These are phyloP conservation scores for Sporopachydermia cereana DNA, from an alignment of 1,139 yeast genomes.

Conservation along the genomic window DNA sequence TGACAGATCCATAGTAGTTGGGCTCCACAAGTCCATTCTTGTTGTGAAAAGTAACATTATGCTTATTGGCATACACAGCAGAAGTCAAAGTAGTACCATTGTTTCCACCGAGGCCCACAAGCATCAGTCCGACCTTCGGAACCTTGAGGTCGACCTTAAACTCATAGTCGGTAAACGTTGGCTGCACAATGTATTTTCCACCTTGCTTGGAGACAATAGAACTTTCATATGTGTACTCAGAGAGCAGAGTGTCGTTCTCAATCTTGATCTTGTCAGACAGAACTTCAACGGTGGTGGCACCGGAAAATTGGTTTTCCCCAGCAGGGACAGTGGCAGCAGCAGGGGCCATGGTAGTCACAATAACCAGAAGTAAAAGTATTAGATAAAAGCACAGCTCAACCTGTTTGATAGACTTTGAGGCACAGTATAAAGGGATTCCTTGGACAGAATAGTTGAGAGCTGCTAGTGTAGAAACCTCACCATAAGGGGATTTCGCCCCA, in stretches of 20 bases:
- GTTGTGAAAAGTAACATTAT: slow-evolving; percentile 66
- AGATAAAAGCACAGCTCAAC: too few relatives aligned
- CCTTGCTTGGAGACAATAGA: slow-evolving; percentile 42
- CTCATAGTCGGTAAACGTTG: slow-evolving; percentile 62
- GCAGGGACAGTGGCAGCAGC: slow-evolving; percentile 21
- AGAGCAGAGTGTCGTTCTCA: slow-evolving; percentile 46
- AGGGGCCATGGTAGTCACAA: slow-evolving; percentile 26
- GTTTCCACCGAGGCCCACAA: slow-evolving; percentile 95
- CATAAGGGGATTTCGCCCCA: not conserved
- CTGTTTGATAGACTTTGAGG: slow-evolving; percentile 6
- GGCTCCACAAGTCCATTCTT: slow-evolving; percentile 74
- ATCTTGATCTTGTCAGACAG: slow-evolving; percentile 48
- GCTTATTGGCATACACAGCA: slow-evolving; percentile 76
- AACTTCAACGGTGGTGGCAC: slow-evolving; percentile 40
- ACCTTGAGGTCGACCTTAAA: slow-evolving; percentile 75
- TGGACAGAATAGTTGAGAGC: too few relatives aligned
- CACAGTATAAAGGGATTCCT: too few relatives aligned
- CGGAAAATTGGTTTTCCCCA: slow-evolving; percentile 21
- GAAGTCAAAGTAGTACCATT: slow-evolving; percentile 89
- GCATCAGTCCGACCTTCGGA: slow-evolving; percentile 80
- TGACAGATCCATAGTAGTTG: slow-evolving; percentile 92
- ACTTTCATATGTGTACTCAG: slow-evolving; percentile 64
- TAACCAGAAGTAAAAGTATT: too few relatives aligned
- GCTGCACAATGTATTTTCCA: slow-evolving; percentile 58
- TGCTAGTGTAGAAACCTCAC: too few relatives aligned